Evolutionary conservation across 768 basidiomycete species (phyloP).

Genomic region (Pholiota molesta): DNA sequence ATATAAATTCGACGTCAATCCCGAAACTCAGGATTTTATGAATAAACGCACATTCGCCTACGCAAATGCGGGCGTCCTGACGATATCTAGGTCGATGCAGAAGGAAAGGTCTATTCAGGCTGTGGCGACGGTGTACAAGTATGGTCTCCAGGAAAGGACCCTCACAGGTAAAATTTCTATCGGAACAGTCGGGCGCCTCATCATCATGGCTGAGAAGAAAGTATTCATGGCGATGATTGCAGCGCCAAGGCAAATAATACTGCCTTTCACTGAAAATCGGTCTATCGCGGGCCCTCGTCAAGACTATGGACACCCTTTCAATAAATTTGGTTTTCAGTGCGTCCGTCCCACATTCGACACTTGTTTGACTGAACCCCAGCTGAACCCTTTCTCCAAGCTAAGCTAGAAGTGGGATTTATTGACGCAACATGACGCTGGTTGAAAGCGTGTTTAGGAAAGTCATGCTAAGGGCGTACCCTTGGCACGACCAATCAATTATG

Average conservation of each 20-base stretch:
- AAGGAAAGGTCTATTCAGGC: constrained; percentile 67
- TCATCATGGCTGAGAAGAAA: constrained; percentile 47
- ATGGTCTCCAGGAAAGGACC: constrained; percentile 57
- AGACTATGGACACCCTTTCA: too few species aligned
- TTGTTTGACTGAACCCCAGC: background rate
- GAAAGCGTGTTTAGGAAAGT: too few species aligned
- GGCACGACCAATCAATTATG: too few species aligned
- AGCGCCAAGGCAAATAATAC: constrained; percentile 23
- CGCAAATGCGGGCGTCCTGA: constrained; percentile 64
- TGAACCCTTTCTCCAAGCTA: background rate
- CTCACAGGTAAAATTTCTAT: constrained; percentile 49
- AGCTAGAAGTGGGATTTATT: background rate
- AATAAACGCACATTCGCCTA: constrained; percentile 68
- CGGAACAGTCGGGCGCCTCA: constrained; percentile 37
- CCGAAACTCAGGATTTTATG: constrained; percentile 49
- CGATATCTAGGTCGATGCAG: constrained; percentile 63
- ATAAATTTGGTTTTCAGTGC: too few species aligned
- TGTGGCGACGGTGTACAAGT: constrained; percentile 70
- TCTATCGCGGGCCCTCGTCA: too few species aligned
- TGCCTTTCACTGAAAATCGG: too few species aligned
- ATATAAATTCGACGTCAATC: constrained; percentile 69
- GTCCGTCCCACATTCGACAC: background rate
- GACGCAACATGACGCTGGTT: background rate
- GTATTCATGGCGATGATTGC: constrained; percentile 48
- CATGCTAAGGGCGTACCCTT: too few species aligned